phyloP scores from a whole-genome alignment of 2,329 filamentous ascomycete genomes.

The Coleophoma cylindrospora region DNA sequence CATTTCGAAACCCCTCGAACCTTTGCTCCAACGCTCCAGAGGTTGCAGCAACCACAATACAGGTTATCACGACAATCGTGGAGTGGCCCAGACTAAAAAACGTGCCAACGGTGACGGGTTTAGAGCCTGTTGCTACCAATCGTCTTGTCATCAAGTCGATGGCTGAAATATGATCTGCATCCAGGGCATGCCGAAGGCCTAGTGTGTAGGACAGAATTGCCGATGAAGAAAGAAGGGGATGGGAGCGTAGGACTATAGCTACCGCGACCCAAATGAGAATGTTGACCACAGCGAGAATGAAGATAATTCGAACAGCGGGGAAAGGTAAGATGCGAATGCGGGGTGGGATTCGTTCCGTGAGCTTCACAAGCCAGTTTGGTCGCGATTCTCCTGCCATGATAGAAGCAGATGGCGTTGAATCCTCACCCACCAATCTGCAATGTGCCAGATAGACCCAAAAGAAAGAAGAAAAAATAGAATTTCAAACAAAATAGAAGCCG shows the following conservation, averaged over 20 bases:
- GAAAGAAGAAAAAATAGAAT: too few relatives aligned
- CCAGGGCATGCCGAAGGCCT: slow-evolving; percentile 88
- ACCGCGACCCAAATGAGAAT: slow-evolving; percentile 47
- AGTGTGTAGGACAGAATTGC: slow-evolving; percentile 84
- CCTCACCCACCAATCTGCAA: too few relatives aligned
- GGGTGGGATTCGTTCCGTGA: slow-evolving; percentile 9
- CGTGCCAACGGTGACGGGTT: slow-evolving; percentile 86
- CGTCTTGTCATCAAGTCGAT: slow-evolving; percentile 95
- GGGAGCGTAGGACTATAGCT: slow-evolving; percentile 54
- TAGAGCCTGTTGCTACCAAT: slow-evolving; percentile 78
- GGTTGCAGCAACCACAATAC: slow-evolving; percentile 86
- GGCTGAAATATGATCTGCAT: slow-evolving; percentile 85
- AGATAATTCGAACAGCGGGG: slow-evolving; percentile 37
- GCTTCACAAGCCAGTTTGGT: slow-evolving; percentile 8
- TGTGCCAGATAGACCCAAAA: too few relatives aligned
- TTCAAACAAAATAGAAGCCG: too few relatives aligned
- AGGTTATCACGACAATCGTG: slow-evolving; percentile 87
- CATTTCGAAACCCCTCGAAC: slow-evolving; percentile 72
- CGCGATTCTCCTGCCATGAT: not conserved
- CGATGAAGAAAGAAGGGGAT: slow-evolving; percentile 49
- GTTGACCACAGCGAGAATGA: slow-evolving; percentile 45
- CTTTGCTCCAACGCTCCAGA: slow-evolving; percentile 74
- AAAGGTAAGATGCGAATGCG: slow-evolving; percentile 17
- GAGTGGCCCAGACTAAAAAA: slow-evolving; percentile 94
- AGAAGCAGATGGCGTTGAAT: too few relatives aligned